Evolutionary conservation across 345 rosid species (phyloP).

Genomic region (Citrus sinensis): DVS_A1.0 CM039165.1:34839501-34840000

Average conservation of each 20-base stretch:
- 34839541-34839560: background rate
- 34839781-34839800: background rate
- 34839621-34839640: background rate
- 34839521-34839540: background rate
- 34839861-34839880: slow-evolving; percentile 78
- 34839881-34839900: slow-evolving; percentile 70
- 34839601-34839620: background rate
- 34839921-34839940: slow-evolving; percentile 95
- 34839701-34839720: background rate
- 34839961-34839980: background rate
- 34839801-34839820: slow-evolving; percentile 9
- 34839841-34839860: slow-evolving; percentile 80
- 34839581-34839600: background rate
- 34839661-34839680: background rate
- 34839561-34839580: background rate
- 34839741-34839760: background rate
- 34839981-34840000: background rate
- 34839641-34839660: background rate
- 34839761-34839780: background rate
- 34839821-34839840: slow-evolving; percentile 63
- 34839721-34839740: background rate
- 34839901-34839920: slow-evolving; percentile 96
- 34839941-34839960: slow-evolving; percentile 51
- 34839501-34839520: background rate
- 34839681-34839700: background rate